Evolutionary conservation across 2,329 filamentous ascomycete genomes (phyloP).

Genomic region (Penicillium italicum): DNA sequence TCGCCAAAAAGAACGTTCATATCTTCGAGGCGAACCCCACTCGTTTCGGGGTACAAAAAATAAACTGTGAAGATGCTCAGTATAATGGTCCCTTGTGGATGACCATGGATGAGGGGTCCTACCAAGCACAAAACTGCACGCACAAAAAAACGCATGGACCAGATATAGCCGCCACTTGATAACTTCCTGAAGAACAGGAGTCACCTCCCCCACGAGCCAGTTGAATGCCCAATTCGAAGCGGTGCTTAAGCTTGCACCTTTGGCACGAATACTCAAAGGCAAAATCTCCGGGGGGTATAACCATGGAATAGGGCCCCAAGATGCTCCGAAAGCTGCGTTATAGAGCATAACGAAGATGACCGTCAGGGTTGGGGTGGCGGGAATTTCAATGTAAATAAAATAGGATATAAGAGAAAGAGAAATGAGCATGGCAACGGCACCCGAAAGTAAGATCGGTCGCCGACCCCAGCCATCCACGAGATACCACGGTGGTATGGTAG

Average conservation of each 20-base stretch:
- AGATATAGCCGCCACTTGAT: slow-evolving; percentile 95
- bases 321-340: slow-evolving; percentile 93
- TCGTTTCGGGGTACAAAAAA: slow-evolving; percentile 96
- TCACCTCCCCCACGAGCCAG: slow-evolving; percentile 94
- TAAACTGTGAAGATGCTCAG: slow-evolving; percentile 61
- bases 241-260: slow-evolving; percentile 93
- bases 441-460: slow-evolving; percentile 81
- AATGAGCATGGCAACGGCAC: slow-evolving; percentile 83
- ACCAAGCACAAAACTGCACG: slow-evolving; percentile 93
- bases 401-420: slow-evolving; percentile 89
- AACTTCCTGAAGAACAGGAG: slow-evolving; percentile 83
- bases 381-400: slow-evolving; percentile 84
- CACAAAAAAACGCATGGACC: slow-evolving; percentile 95
- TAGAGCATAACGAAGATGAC: slow-evolving; percentile 97
- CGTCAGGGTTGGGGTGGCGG: slow-evolving; percentile 72
- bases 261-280: slow-evolving; percentile 91
- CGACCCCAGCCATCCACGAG: slow-evolving; percentile 90
- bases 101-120: slow-evolving; percentile 45
- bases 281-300: slow-evolving; percentile 98
- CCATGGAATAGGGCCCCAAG: slow-evolving; percentile 99
- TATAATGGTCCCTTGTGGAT: not conserved
- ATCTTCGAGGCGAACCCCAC: slow-evolving; percentile 89
- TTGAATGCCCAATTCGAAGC: slow-evolving; percentile 98
- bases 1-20: slow-evolving; percentile 96
- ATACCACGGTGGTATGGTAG: slow-evolving; percentile 95